Evolutionary conservation across 306 rosid species (phyloP), one percentile per base, ranked within the genome.

Genomic region (Spatholobus suberectus): DNA sequence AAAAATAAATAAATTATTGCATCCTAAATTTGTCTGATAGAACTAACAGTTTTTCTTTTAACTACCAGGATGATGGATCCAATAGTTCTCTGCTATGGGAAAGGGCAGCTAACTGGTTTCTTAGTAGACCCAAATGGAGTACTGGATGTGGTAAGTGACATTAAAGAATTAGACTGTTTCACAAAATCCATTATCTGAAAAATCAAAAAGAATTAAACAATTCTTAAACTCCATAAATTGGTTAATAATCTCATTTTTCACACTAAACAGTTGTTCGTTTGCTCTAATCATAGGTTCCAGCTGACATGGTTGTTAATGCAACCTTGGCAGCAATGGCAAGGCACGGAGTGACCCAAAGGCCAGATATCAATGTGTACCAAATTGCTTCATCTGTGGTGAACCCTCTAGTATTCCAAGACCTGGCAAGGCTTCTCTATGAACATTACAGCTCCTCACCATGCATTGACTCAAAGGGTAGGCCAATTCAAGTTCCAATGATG

Each of bases 271-370:
- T 26, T 41, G 9, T 55, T 84, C 55, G 73, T 67, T 70, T 76
- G 63, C 35, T 55, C 38, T 72, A 57, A 66, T 61, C 17, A 63
- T 78, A 96, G 99, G 98, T 94, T 2, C 97, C 98, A 63, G 98
- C 95, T 18, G 99, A 96, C 85, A 94, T 96, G 98, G 99, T 96
- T 43, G 97, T 92, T 5, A 96, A 91, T 61, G 97, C 99, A 84
- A 96, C 89, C 29, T 61, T 96, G 84, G 98, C 99, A 8, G 99
- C 98, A 9, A 94, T 96, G 83, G 94, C 98, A 46, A 91, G 82
- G 68, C 99, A 94, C 78, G 99, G 97, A 82, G 41, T 55, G 84
- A 71, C 83, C 24, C 89, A 82, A 83, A 87, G 89, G 43, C 79
- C 89, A 68, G 93, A 90, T 43, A 86, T 96, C 44, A 96, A 88